phyloP scores from a whole-genome alignment of 2,329 filamentous ascomycete genomes.

The Calonectria pseudoturangicola region DNA sequence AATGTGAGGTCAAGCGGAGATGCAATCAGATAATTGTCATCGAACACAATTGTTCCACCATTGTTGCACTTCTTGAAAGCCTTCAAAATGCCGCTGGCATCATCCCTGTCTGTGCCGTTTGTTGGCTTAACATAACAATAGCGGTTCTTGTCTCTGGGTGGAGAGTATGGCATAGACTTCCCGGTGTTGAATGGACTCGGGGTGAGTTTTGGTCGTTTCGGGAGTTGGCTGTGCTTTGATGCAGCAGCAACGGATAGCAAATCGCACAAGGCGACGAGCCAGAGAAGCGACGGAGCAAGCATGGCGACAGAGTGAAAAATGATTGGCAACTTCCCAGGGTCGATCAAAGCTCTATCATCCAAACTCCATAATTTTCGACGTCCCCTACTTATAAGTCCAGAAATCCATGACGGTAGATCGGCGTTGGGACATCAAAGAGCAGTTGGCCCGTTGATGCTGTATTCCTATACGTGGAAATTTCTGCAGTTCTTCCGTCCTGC shows the following conservation, averaged over 20 bases:
- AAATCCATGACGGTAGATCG: not conserved
- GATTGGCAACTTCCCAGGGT: not conserved
- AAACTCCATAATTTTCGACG: constrained; percentile 4
- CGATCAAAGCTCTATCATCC: not conserved
- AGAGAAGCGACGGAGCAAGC: constrained; percentile 38
- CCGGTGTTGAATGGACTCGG: constrained; percentile 47
- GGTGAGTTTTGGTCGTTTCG: constrained; percentile 45
- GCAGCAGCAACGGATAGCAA: constrained; percentile 41
- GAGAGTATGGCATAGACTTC: constrained; percentile 43
- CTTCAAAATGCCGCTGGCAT: constrained; percentile 47
- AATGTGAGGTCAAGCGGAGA: constrained; percentile 80
- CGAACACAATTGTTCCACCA: constrained; percentile 77
- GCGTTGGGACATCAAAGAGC: not conserved
- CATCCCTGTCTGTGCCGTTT: constrained; percentile 38
- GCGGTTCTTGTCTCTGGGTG: constrained; percentile 37
- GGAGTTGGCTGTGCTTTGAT: constrained; percentile 33
- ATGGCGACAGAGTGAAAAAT: constrained; percentile 15
- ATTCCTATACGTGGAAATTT: constrained; percentile 37
- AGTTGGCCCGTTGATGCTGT: not conserved
- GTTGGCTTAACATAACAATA: constrained; percentile 50
- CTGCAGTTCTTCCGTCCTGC: constrained; percentile 10
- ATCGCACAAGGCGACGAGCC: constrained; percentile 36
- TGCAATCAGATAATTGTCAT: constrained; percentile 75
- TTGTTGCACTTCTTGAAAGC: constrained; percentile 71
- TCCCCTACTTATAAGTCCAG: constrained; percentile 31